These are phyloP conservation scores for Aphanoascus verrucosus DNA, from an alignment of 2,329 filamentous ascomycete genomes.

Conservation along the genomic window DNA sequence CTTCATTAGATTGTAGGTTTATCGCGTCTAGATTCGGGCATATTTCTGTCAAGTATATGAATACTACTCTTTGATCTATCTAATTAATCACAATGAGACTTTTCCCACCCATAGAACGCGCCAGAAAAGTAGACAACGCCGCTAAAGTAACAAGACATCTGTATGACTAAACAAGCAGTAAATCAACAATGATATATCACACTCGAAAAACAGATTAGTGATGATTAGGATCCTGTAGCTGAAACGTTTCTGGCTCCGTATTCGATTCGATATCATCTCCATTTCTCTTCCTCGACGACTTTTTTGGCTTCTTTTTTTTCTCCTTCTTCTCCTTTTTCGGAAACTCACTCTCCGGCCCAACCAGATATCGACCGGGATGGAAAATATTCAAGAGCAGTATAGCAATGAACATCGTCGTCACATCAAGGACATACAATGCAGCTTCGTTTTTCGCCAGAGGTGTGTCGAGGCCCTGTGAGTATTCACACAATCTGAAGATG, in stretches of 20 bases:
- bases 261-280: not conserved
- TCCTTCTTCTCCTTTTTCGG: constrained; percentile 19
- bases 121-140: too few species aligned
- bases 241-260: not conserved
- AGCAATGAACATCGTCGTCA: constrained; percentile 32
- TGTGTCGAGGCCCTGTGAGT: constrained; percentile 41
- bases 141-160: too few species aligned
- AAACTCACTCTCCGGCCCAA: constrained; percentile 24
- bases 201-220: not conserved
- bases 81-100: too few species aligned
- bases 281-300: not conserved
- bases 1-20: too few species aligned
- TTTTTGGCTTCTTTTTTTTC: constrained; percentile 8
- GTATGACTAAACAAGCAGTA: not conserved
- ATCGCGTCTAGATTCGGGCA: not conserved
- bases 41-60: too few species aligned
- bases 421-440: constrained; percentile 33
- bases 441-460: constrained; percentile 32
- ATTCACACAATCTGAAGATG: constrained; percentile 50
- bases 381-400: constrained; percentile 28
- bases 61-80: too few species aligned
- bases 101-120: too few species aligned
- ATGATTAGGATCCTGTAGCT: not conserved
- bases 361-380: constrained; percentile 29
- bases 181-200: too few species aligned